These are phyloP conservation scores for Yarrowia deformans DNA, from an alignment of 805 yeast species.

Conservation along the genomic window DNA sequence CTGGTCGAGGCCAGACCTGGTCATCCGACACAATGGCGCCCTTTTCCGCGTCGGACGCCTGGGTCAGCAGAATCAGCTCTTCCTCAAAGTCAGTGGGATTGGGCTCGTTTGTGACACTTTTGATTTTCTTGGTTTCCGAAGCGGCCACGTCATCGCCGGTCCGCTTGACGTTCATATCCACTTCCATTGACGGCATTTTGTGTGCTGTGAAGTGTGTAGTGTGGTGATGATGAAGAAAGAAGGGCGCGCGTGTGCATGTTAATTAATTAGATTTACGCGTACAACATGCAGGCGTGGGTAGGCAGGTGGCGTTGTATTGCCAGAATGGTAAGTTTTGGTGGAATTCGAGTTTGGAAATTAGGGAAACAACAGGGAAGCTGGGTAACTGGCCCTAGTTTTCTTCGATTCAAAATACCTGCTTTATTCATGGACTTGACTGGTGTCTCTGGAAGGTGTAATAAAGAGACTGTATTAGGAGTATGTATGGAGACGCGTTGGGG, in stretches of 20 bases:
- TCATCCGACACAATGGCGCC: slow-evolving; percentile 45
- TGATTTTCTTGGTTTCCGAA: slow-evolving; percentile 18
- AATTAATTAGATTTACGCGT: slow-evolving; percentile 17
- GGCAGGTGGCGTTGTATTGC: not conserved
- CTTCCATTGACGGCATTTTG: slow-evolving; percentile 33
- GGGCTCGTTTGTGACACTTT: slow-evolving; percentile 14
- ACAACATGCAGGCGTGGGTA: too few relatives aligned
- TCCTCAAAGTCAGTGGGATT: slow-evolving; percentile 60
- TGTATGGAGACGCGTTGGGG: not conserved
- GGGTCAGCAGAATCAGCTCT: slow-evolving; percentile 58
- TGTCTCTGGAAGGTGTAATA: not conserved
- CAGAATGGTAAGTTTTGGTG: not conserved
- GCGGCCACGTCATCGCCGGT: slow-evolving; percentile 15
- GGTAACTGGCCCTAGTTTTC: fast-evolving
- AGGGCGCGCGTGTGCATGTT: slow-evolving; percentile 2
- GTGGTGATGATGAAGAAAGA: not conserved
- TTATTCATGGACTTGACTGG: not conserved
- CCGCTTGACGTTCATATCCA: slow-evolving; percentile 33
- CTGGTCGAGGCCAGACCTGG: slow-evolving; percentile 62
- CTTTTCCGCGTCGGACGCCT: slow-evolving; percentile 48
- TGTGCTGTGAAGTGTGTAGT: not conserved
- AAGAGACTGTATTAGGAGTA: slow-evolving; percentile 5
- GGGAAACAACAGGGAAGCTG: not conserved
- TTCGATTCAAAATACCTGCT: not conserved
- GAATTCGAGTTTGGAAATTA: not conserved